Evolutionary conservation across 2,329 filamentous ascomycete genomes (phyloP), one percentile per base, ranked within the genome.

Genomic region (Colletotrichum sansevieriae): DNA sequence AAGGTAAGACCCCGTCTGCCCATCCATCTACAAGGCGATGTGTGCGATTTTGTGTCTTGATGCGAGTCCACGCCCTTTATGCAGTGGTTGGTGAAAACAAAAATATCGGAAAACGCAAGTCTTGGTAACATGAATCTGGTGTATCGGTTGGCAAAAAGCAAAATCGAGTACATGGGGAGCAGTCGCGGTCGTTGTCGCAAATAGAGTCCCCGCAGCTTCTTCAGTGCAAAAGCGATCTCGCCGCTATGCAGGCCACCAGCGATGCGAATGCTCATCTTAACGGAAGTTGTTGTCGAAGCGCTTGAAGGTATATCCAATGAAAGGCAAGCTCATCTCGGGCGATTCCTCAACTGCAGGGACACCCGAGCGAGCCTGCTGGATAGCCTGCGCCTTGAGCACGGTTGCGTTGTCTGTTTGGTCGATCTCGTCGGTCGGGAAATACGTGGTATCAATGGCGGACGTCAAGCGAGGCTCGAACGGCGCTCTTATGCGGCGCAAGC

Each of bases 401-500:
- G 94, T 96, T 64, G 92, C 94, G 72, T 94, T 97, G 79, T 98
- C 95, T 63, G 94, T 95, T 84, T 98, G 95, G 75, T 97, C 94
- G 77, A 99, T 98, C 81, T 99, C 96, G 77, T 99, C 96, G 60
- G 94, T 98, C 10, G 96, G 96, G 90, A 99, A 99, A 85, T 99
- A 98, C 54, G 95, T 95, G 20, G 96, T 97, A 78, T 99, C 96
- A 75, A 97, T 92, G 79, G 96, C 96, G 71, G 94, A 97, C 70
- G 92, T 92, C 72, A 99, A 85, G 76, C 94, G 94, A 3, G 96
- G 96, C 83, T 98, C 95, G 78, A 99, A 99, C 0, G 96, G 96
- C 67, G 96, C 96, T 43, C 95, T 92, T 76, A 99, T 98, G 70
- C 92, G 91, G 72, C 96, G 93, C 73, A 99, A 87, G 74, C 92